Conservation (phyloP, 495 filamentous ascomycete species). For the Rusavskia elegans region DNA sequence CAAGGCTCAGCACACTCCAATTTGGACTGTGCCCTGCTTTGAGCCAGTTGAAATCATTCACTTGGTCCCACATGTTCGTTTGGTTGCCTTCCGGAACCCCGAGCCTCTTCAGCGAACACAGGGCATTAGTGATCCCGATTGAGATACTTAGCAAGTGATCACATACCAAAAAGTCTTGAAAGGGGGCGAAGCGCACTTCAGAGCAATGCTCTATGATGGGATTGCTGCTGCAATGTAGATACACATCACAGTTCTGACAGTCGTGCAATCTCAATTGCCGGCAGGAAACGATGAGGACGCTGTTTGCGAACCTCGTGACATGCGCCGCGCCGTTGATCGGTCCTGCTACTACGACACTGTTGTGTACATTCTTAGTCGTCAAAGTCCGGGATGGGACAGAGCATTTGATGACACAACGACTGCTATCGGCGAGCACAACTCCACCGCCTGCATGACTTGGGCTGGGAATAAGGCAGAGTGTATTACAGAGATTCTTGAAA, state of each 20-base stretch:
- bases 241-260: conserved; percentile 45
- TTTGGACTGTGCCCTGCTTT: conserved; percentile 76
- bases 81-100: too few species aligned
- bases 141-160: neutral
- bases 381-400: conserved; percentile 58
- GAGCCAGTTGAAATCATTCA: conserved; percentile 97
- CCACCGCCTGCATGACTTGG: neutral
- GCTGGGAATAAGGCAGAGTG: neutral
- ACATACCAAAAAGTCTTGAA: conserved; percentile 29
- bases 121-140: conserved; percentile 12
- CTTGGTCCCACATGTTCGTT: conserved; percentile 41
- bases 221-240: conserved; percentile 62
- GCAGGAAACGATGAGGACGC: conserved; percentile 58
- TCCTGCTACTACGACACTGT: conserved; percentile 60
- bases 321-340: conserved; percentile 66
- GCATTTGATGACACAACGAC: conserved; percentile 34
- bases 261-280: conserved; percentile 87
- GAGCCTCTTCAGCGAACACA: too few species aligned
- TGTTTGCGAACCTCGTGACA: conserved; percentile 57
- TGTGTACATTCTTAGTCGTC: conserved; percentile 49
- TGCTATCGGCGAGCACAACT: neutral
- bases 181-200: conserved; percentile 59
- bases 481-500: neutral
- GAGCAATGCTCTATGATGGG: conserved; percentile 89
- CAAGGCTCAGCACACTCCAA: conserved; percentile 54